These are phyloP conservation scores for Takashimella tepidaria DNA, from an alignment of 1,284 basidiomycete species.

Conservation along the genomic window DNA sequence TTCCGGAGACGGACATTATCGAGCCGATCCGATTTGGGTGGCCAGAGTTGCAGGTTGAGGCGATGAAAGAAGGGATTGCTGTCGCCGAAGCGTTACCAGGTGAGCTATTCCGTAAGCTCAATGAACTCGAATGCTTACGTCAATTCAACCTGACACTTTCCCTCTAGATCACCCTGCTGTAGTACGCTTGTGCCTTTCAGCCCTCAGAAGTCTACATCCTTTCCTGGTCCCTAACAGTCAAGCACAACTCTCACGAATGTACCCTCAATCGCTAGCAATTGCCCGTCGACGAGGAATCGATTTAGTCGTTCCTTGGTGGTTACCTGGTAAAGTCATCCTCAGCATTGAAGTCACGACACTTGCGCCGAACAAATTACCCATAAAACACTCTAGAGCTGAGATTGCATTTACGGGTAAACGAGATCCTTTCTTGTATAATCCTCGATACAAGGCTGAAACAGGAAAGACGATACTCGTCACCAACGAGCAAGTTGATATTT, in stretches of 20 bases:
- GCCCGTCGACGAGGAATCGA: slow-evolving; percentile 68
- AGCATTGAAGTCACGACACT: slow-evolving; percentile 71
- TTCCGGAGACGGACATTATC: slow-evolving; percentile 29
- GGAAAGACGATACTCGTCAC: slow-evolving; percentile 68
- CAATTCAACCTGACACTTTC: too few relatives aligned
- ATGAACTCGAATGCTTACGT: too few relatives aligned
- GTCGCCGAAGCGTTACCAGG: slow-evolving; percentile 89
- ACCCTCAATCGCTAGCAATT: slow-evolving; percentile 62
- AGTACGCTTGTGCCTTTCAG: slow-evolving; percentile 53
- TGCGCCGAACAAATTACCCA: slow-evolving; percentile 63
- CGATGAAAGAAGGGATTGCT: slow-evolving; percentile 82
- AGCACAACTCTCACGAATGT: slow-evolving; percentile 65
- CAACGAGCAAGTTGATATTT: slow-evolving; percentile 74
- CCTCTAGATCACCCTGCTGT: slow-evolving; percentile 24
- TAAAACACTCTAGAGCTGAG: slow-evolving; percentile 57
- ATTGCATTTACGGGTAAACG: slow-evolving; percentile 34
- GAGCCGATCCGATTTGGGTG: slow-evolving; percentile 66
- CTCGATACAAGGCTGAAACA: slow-evolving; percentile 55
- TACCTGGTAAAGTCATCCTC: slow-evolving; percentile 64
- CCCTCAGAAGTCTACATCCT: slow-evolving; percentile 63
- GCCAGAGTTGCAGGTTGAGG: slow-evolving; percentile 86
- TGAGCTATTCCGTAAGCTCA: too few relatives aligned
- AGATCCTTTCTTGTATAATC: slow-evolving; percentile 87
- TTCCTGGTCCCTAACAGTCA: slow-evolving; percentile 69
- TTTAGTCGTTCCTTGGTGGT: slow-evolving; percentile 70